phyloP scores from a whole-genome alignment of 108 stramenopile species.

The Epipyxis sp. region DNA sequence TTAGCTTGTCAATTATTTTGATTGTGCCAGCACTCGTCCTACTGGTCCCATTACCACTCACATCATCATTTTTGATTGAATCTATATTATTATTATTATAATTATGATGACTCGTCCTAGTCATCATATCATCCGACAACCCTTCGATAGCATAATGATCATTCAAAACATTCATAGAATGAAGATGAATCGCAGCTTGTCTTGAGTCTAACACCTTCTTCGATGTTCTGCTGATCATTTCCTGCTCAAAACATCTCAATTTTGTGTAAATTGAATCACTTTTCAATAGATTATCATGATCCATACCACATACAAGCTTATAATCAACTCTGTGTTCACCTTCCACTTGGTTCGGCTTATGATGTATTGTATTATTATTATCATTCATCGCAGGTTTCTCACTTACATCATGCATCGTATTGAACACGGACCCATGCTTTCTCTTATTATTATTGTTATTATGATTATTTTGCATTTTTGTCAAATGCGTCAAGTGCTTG shows the following conservation, averaged over 20 bases:
- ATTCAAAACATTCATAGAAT: too few relatives aligned
- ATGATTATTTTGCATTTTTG: background rate
- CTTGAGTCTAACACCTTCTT: conserved; percentile 6
- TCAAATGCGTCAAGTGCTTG: background rate
- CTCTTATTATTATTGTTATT: background rate
- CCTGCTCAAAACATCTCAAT: conserved; percentile 7
- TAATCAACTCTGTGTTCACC: too few relatives aligned
- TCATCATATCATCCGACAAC: too few relatives aligned
- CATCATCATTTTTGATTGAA: too few relatives aligned
- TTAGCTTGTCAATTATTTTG: too few relatives aligned
- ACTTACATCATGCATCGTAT: too few relatives aligned
- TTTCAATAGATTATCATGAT: background rate
- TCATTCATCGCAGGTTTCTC: background rate
- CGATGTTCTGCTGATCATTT: background rate
- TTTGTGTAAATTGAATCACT: background rate
- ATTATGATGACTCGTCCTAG: too few relatives aligned
- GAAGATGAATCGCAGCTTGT: background rate
- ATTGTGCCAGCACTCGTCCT: too few relatives aligned
- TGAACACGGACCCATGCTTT: background rate
- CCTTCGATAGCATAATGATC: too few relatives aligned
- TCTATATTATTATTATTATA: too few relatives aligned
- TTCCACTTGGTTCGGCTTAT: background rate
- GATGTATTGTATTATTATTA: background rate
- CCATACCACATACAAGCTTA: too few relatives aligned
- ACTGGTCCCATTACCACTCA: too few relatives aligned